Evolutionary conservation across 2,329 filamentous ascomycete species (phyloP).

Genomic region (Simplicillium sp.): DNA sequence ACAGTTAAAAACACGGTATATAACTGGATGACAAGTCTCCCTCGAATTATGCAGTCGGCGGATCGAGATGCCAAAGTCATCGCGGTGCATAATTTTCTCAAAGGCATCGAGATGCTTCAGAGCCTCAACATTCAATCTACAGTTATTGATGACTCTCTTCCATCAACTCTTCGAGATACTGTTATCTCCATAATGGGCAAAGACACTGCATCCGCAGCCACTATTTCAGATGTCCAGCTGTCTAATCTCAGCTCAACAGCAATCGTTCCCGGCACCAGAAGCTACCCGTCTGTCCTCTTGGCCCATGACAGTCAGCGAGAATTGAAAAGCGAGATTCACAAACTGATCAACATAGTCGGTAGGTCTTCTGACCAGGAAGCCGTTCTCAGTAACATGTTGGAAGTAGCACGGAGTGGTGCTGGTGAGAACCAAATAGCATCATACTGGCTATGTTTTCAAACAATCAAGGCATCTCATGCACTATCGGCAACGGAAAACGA

Average conservation of each 20-base stretch:
- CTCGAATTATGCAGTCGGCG: constrained; percentile 72
- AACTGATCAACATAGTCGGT: constrained; percentile 47
- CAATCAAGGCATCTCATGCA: constrained; percentile 50
- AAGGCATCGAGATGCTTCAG: constrained; percentile 57
- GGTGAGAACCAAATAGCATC: constrained; percentile 55
- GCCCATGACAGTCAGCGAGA: constrained; percentile 55
- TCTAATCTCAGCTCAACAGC: constrained; percentile 9
- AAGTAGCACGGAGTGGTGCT: constrained; percentile 47
- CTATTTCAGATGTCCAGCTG: constrained; percentile 15
- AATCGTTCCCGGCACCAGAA: constrained; percentile 6
- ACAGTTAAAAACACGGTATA: constrained; percentile 63
- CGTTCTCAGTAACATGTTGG: constrained; percentile 57
- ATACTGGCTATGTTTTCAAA: constrained; percentile 71
- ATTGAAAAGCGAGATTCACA: constrained; percentile 46
- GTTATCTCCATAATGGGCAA: constrained; percentile 35
- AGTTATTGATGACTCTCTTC: constrained; percentile 58
- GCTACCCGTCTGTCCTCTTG: constrained; percentile 54
- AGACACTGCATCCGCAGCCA: constrained; percentile 9
- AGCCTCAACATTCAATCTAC: constrained; percentile 54
- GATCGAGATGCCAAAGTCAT: constrained; percentile 70
- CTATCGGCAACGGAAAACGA: constrained; percentile 50
- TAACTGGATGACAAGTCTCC: constrained; percentile 72
- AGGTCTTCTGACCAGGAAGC: constrained; percentile 48
- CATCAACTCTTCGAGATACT: constrained; percentile 64
- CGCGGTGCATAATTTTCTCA: constrained; percentile 67